Evolutionary conservation across 2,329 filamentous ascomycete species (phyloP).

Genomic region (Periconia sp.): DNA sequence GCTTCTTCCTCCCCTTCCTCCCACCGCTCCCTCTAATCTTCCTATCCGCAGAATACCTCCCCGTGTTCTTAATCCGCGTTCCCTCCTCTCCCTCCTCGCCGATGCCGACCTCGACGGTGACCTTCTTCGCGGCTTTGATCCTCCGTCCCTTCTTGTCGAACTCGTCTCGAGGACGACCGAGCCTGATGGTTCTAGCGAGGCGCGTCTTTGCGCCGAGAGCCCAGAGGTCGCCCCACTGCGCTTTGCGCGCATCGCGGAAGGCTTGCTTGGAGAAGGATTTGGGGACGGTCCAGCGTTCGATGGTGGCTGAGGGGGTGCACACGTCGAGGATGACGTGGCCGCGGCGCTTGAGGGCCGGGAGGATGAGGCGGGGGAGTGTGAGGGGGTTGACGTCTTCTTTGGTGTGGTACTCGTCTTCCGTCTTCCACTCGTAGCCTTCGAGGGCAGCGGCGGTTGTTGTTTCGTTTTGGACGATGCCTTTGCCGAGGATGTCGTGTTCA

Average conservation of each 20-base stretch:
- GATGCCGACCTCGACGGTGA: slow-evolving; percentile 31
- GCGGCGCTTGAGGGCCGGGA: slow-evolving; percentile 81
- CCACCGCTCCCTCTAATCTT: slow-evolving; percentile 42
- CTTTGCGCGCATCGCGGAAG: slow-evolving; percentile 90
- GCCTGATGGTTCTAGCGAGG: slow-evolving; percentile 60
- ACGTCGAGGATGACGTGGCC: slow-evolving; percentile 89
- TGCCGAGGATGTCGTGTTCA: slow-evolving; percentile 32
- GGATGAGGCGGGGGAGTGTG: slow-evolving; percentile 74
- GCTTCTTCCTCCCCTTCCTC: slow-evolving; percentile 43
- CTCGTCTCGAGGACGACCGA: slow-evolving; percentile 54
- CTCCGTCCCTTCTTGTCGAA: slow-evolving; percentile 43
- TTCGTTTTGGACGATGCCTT: slow-evolving; percentile 52
- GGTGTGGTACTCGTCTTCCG: slow-evolving; percentile 33
- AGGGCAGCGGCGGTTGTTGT: slow-evolving; percentile 68
- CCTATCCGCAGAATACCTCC: slow-evolving; percentile 32
- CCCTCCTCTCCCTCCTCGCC: slow-evolving; percentile 27
- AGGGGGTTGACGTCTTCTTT: slow-evolving; percentile 53
- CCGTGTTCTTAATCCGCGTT: slow-evolving; percentile 31
- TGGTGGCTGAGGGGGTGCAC: slow-evolving; percentile 80
- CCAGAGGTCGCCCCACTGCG: slow-evolving; percentile 92
- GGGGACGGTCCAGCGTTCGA: slow-evolving; percentile 94
- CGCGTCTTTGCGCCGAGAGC: slow-evolving; percentile 90
- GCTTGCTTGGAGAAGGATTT: slow-evolving; percentile 77
- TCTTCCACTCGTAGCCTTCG: slow-evolving; percentile 61
- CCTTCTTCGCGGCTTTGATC: slow-evolving; percentile 33